These are phyloP conservation scores for Hemisphaericaspora subhashii DNA, from an alignment of 1,139 yeast genomes.

Conservation along the genomic window DNA sequence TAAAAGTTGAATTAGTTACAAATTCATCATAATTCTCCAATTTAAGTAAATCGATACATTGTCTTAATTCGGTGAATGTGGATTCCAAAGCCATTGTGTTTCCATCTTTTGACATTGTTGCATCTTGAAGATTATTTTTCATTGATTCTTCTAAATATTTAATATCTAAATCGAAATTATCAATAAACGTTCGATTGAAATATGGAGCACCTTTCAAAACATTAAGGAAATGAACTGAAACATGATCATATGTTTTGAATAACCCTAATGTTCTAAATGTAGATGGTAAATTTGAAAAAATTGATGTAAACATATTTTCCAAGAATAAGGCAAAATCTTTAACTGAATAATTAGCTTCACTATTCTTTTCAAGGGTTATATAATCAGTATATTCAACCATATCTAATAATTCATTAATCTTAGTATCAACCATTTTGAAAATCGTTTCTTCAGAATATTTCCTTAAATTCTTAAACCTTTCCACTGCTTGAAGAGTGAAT, in stretches of 20 bases:
- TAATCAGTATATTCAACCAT: conserved; percentile 86
- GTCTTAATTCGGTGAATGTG: conserved; percentile 47
- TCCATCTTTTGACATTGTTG: conserved; percentile 6
- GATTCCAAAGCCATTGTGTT: conserved; percentile 36
- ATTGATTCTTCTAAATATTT: conserved; percentile 42
- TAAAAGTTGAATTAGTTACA: conserved; percentile 35
- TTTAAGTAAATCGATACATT: conserved; percentile 43
- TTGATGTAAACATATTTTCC: conserved; percentile 82
- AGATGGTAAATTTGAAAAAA: conserved; percentile 80
- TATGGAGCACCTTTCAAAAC: conserved; percentile 51
- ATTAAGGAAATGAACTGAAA: conserved; percentile 69
- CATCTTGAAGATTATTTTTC: conserved; percentile 19
- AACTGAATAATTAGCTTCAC: conserved; percentile 72
- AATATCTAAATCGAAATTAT: conserved; percentile 46
- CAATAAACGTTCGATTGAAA: conserved; percentile 43
- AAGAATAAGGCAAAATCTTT: conserved; percentile 87
- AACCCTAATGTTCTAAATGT: conserved; percentile 77
- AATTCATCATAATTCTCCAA: conserved; percentile 39
- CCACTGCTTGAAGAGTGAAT: conserved; percentile 43
- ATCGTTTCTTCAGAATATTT: conserved; percentile 79
- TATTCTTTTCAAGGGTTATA: conserved; percentile 44
- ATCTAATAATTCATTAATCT: conserved; percentile 77
- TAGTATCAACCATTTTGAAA: conserved; percentile 76
- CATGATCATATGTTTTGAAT: conserved; percentile 82
- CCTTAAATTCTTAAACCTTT: conserved; percentile 59